Evolutionary conservation across 202 grass and related monocot species (phyloP).

Genomic region (Panicum hallii): DNA sequence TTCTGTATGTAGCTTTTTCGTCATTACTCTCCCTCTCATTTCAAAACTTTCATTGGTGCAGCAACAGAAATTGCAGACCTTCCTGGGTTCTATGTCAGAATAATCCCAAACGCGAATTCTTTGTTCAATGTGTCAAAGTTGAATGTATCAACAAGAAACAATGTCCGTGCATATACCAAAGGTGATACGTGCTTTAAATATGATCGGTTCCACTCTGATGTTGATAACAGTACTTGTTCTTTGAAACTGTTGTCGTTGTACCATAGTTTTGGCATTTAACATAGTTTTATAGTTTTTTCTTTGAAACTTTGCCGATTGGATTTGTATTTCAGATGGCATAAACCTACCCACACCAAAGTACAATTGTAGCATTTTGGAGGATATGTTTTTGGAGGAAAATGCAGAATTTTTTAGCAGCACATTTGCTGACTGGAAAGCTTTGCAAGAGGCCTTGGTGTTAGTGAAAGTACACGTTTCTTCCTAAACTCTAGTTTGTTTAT

Average conservation of each 20-base stretch:
- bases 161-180: slow-evolving; percentile 72
- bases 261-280: slow-evolving; percentile 18
- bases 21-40: slow-evolving; percentile 13
- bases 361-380: slow-evolving; percentile 91
- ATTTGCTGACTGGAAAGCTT: slow-evolving; percentile 67
- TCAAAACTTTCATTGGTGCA: slow-evolving; percentile 45
- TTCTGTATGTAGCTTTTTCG: not conserved
- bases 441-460: slow-evolving; percentile 80
- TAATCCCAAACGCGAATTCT: slow-evolving; percentile 73
- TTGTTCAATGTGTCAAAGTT: slow-evolving; percentile 77
- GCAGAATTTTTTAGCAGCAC: slow-evolving; percentile 63
- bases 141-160: slow-evolving; percentile 82
- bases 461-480: slow-evolving; percentile 73
- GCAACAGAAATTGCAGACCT: slow-evolving; percentile 60
- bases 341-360: slow-evolving; percentile 86
- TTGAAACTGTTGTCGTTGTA: too few relatives aligned
- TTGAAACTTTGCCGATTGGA: slow-evolving; percentile 1
- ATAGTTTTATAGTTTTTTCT: not conserved
- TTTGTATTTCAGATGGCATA: slow-evolving; percentile 57
- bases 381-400: slow-evolving; percentile 97
- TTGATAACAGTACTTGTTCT: too few relatives aligned
- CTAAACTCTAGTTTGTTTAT: slow-evolving; percentile 32
- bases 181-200: slow-evolving; percentile 56
- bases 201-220: too few relatives aligned
- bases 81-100: slow-evolving; percentile 72